Evolutionary conservation across 2,329 filamentous ascomycete species (phyloP), one percentile per base, ranked within the genome.

Genomic region (Nemania diffusa): DNA sequence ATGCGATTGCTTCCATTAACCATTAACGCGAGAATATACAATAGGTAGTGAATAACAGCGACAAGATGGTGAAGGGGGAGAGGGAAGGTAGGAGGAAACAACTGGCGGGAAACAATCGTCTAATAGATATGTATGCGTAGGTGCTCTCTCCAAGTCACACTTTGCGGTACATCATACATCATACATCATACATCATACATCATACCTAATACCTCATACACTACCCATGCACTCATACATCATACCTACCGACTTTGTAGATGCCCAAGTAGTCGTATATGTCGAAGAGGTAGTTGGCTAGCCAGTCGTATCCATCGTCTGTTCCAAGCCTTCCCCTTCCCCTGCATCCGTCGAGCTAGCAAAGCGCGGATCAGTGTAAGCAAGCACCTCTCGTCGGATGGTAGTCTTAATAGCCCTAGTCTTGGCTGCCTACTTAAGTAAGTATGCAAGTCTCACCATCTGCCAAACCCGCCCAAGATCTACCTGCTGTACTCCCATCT

Each of bases 381-480:
- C 37, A 40, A 40, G 37, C 13, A 40, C 37, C 37, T 40, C 37
- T n/a, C n/a, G n/a, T n/a, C n/a, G n/a, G n/a, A n/a, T n/a, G n/a
- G n/a, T n/a, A n/a, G n/a, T n/a, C n/a, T n/a, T n/a, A n/a, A n/a
- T 37, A 20, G 6, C 13, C 20, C 29, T 48, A 40, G 37, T 26
- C 50, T 65, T 55, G 67, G 24, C 55, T 34, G 11, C 37, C 37
- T 40, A 40, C 37, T 40, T 40, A 11, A 40, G 37, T 40, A 40
- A 40, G 17, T 5, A 5, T 40, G 37, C 17, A 27, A 58, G 65
- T 61, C 50, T 44, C 59, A 61, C 64, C 67, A 57, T 64, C 44
- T 40, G 59, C 29, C 7, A 24, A 56, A 50, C 17, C 40, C 42
- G 48, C 17, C 57, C 50, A 58, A 40, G 50, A 66, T 57, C 57